Conservation (phyloP, 495 filamentous ascomycete genomes). For the Lepidopterella palustris region DNA sequence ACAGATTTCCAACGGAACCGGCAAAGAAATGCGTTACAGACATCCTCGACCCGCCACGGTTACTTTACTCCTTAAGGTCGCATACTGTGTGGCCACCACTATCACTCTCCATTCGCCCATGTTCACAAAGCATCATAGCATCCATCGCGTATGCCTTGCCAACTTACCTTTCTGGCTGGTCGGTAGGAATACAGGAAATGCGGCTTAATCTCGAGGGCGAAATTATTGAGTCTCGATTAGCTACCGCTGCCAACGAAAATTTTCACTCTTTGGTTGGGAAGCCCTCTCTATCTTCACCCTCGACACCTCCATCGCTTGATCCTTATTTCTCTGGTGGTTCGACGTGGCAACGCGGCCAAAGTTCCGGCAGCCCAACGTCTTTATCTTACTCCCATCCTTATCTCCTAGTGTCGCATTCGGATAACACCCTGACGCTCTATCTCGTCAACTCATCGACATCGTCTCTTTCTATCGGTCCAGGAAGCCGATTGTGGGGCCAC, state of each 20-base stretch:
- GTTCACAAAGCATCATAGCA: conserved; percentile 55
- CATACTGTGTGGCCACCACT: conserved; percentile 73
- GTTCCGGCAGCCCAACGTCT: conserved; percentile 53
- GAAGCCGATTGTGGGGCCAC: conserved; percentile 84
- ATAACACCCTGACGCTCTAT: conserved; percentile 88
- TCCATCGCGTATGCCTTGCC: conserved; percentile 80
- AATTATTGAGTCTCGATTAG: conserved; percentile 51
- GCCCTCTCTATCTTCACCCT: conserved; percentile 10
- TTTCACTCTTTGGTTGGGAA: conserved; percentile 31
- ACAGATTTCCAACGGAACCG: conserved; percentile 45
- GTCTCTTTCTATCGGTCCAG: conserved; percentile 61
- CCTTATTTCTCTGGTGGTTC: too few relatives aligned
- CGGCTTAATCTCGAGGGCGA: conserved; percentile 51
- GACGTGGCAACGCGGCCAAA: background rate
- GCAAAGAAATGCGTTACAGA: conserved; percentile 8
- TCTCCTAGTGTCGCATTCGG: conserved; percentile 76
- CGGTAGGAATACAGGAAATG: conserved; percentile 83
- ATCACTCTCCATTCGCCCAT: conserved; percentile 66
- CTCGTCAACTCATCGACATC: conserved; percentile 68
- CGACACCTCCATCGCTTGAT: conserved; percentile 20
- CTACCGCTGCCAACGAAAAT: conserved; percentile 40
- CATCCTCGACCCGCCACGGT: conserved; percentile 41
- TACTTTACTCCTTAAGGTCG: conserved; percentile 76
- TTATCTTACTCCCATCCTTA: conserved; percentile 90
- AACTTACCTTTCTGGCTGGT: conserved; percentile 68